These are phyloP conservation scores for Coccinonectria pachysandricola DNA, from an alignment of 2,329 filamentous ascomycete genomes.

Conservation along the genomic window DNA sequence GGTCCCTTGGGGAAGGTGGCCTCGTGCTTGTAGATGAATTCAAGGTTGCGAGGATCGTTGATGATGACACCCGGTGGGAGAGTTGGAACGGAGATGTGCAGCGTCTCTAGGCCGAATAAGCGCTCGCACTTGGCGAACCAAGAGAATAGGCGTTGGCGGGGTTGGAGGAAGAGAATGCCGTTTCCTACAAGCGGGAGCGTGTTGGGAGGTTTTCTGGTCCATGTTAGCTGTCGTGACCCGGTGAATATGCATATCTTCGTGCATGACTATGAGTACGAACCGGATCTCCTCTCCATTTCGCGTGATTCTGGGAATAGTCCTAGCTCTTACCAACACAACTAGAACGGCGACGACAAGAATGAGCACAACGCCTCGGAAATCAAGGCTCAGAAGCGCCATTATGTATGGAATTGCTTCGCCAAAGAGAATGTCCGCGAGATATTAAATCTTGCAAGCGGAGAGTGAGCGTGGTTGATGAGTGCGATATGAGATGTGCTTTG, in stretches of 20 bases:
- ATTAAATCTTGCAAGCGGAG: too few species aligned
- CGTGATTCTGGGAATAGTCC: slow-evolving; percentile 7
- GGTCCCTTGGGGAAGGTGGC: slow-evolving; percentile 50
- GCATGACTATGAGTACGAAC: too few species aligned
- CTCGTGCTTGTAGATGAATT: slow-evolving; percentile 53
- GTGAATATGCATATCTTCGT: too few species aligned
- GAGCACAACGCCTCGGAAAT: slow-evolving; percentile 1
- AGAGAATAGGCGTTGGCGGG: slow-evolving; percentile 47
- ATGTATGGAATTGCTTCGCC: too few species aligned
- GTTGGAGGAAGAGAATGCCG: slow-evolving; percentile 49
- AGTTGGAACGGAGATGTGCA: slow-evolving; percentile 51
- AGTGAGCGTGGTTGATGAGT: too few species aligned
- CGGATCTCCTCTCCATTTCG: slow-evolving; percentile 11
- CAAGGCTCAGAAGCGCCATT: slow-evolving; percentile 11
- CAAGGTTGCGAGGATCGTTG: slow-evolving; percentile 50
- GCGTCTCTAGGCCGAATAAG: slow-evolving; percentile 47
- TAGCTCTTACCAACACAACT: slow-evolving; percentile 3
- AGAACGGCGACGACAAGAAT: not conserved
- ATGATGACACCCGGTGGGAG: slow-evolving; percentile 54
- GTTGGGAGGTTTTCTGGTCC: slow-evolving; percentile 34
- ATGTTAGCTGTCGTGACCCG: too few species aligned
- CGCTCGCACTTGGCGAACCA: slow-evolving; percentile 53
- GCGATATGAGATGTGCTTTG: too few species aligned
- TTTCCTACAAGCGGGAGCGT: slow-evolving; percentile 49
- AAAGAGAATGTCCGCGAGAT: too few species aligned